phyloP scores from a whole-genome alignment of 805 yeast species.

The Suhomyces emberorum region DNA sequence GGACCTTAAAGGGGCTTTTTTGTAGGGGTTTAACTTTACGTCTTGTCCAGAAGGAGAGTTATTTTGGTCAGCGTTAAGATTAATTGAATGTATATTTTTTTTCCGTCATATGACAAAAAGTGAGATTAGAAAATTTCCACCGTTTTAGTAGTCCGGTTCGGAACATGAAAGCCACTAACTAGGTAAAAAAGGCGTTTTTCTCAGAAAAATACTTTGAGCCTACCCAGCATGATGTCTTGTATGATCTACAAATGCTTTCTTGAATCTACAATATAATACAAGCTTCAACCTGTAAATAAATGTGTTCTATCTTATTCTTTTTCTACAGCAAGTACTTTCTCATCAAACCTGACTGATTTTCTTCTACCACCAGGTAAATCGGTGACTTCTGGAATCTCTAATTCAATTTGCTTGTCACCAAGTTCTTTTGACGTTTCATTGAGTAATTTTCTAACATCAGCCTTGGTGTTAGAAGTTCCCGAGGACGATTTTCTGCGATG shows the following conservation, averaged over 20 bases:
- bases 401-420: constrained; percentile 35
- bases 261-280: background rate
- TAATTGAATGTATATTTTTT: background rate
- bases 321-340: constrained; percentile 52
- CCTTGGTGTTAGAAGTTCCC: constrained; percentile 18
- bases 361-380: constrained; percentile 43
- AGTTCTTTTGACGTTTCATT: constrained; percentile 39
- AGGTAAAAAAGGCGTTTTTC: no score
- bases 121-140: background rate
- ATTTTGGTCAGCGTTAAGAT: no score
- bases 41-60: no score
- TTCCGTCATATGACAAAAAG: background rate
- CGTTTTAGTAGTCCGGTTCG: constrained; percentile 3
- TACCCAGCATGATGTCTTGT: no score
- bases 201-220: no score
- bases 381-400: constrained; percentile 39
- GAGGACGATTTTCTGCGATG: constrained; percentile 45
- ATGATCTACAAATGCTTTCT: no score
- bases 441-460: constrained; percentile 49
- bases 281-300: background rate
- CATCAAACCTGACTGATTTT: constrained; percentile 66
- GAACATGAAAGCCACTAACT: no score
- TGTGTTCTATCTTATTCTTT: constrained; percentile 16
- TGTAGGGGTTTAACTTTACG: no score
- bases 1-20: no score